Evolutionary conservation across 2,329 filamentous ascomycete species (phyloP).

Genomic region (Fusarium multiceps): DNA sequence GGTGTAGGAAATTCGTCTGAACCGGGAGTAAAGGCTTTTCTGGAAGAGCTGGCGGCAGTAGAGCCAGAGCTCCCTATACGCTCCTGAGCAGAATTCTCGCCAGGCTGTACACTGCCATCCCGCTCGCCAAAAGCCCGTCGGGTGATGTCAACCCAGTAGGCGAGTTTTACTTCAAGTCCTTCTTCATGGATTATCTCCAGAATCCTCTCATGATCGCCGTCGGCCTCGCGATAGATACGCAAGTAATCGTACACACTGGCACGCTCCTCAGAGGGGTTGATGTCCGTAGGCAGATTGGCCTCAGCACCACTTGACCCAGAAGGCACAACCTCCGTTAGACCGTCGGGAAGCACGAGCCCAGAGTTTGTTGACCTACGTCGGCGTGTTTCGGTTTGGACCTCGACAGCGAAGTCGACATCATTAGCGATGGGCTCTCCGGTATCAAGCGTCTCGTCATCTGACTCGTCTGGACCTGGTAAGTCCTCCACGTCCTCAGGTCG

Average conservation of each 20-base stretch:
- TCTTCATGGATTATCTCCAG: constrained; percentile 71
- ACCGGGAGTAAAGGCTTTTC: constrained; percentile 37
- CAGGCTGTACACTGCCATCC: constrained; percentile 16
- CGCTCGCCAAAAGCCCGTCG: constrained; percentile 44
- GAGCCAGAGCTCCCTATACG: constrained; percentile 40
- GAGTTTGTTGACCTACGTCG: constrained; percentile 27
- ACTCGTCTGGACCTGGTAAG: constrained; percentile 41
- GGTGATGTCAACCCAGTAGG: constrained; percentile 69
- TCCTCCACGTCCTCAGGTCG: constrained; percentile 40
- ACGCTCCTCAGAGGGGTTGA: constrained; percentile 28
- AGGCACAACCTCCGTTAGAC: constrained; percentile 19
- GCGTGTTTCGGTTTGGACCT: constrained; percentile 26
- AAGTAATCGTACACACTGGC: constrained; percentile 53
- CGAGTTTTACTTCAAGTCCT: constrained; percentile 67
- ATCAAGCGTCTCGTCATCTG: constrained; percentile 50
- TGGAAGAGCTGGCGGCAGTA: constrained; percentile 43
- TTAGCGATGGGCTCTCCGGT: constrained; percentile 36
- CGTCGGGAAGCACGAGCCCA: constrained; percentile 16
- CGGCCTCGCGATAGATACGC: constrained; percentile 68
- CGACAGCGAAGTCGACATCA: constrained; percentile 23
- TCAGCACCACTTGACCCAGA: constrained; percentile 10
- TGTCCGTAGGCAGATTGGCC: constrained; percentile 1
- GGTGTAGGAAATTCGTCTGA: constrained; percentile 38
- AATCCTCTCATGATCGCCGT: constrained; percentile 69
- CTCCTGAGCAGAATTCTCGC: background rate